These are phyloP conservation scores for Strobilomyces echinocephalus DNA, from an alignment of 768 basidiomycete species.

Conservation along the genomic window DNA sequence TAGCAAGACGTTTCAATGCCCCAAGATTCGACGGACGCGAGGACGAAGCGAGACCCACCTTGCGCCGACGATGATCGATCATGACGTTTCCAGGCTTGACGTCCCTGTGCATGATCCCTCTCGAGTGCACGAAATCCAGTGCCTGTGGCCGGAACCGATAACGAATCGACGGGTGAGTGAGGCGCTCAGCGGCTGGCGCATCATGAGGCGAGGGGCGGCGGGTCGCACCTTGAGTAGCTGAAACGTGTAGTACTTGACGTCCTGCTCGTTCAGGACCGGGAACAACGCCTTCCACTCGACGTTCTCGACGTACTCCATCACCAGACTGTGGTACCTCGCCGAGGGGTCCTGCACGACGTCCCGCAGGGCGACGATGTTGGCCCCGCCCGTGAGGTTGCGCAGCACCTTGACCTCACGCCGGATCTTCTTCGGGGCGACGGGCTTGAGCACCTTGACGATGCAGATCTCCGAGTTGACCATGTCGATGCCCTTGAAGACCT, in stretches of 20 bases:
- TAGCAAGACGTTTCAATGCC: conserved; percentile 13
- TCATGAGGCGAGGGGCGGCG: too few relatives aligned
- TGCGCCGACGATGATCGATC: conserved; percentile 61
- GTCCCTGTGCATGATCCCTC: conserved; percentile 69
- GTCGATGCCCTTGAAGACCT: conserved; percentile 61
- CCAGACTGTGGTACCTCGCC: conserved; percentile 56
- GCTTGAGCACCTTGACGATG: conserved; percentile 70
- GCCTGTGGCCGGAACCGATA: conserved; percentile 30
- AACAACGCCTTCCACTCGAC: conserved; percentile 62
- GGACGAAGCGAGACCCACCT: conserved; percentile 38
- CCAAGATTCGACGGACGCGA: not conserved
- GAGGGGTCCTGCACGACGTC: conserved; percentile 68
- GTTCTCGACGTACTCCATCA: conserved; percentile 68
- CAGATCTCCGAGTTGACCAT: conserved; percentile 49
- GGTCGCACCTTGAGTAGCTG: conserved; percentile 51
- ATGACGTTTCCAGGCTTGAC: conserved; percentile 70
- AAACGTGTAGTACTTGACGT: conserved; percentile 64
- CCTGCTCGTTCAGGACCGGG: conserved; percentile 53
- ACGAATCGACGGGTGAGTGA: too few relatives aligned
- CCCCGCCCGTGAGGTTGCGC: conserved; percentile 62
- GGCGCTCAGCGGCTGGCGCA: too few relatives aligned
- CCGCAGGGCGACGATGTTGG: conserved; percentile 62
- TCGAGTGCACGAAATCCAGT: conserved; percentile 65
- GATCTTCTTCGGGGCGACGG: conserved; percentile 62
- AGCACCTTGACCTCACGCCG: conserved; percentile 74